phyloP scores from a whole-genome alignment of 768 basidiomycete genomes.

The Lactifluus volemus region DNA sequence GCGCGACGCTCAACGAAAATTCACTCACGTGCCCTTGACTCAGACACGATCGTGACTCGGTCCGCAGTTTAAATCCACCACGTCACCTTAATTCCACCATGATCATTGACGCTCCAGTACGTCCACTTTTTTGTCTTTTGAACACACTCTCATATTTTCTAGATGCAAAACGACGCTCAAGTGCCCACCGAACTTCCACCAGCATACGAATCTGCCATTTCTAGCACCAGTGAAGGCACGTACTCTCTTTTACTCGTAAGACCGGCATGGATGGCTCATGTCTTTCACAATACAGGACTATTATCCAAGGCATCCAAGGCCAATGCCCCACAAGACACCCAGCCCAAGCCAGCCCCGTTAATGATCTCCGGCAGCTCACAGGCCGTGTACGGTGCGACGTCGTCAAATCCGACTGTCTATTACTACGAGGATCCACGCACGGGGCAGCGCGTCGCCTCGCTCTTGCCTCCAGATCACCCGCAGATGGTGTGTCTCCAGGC shows the following conservation, averaged over 20 bases:
- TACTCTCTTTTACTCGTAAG: neutral
- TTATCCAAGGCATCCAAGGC: neutral
- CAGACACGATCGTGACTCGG: neutral
- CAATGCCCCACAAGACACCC: neutral
- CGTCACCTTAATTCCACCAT: neutral
- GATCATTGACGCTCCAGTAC: conserved; percentile 7
- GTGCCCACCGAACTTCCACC: conserved; percentile 5
- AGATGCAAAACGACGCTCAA: conserved; percentile 1
- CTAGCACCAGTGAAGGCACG: neutral
- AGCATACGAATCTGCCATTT: conserved; percentile 2
- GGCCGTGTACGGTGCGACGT: neutral
- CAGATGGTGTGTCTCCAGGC: conserved; percentile 81
- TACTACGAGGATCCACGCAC: conserved; percentile 27
- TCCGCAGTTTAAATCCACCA: no score
- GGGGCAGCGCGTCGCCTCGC: conserved; percentile 37
- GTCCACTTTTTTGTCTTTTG: neutral
- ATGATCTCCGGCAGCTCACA: neutral
- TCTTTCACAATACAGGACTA: neutral
- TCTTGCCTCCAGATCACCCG: conserved; percentile 69
- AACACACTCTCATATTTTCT: no score
- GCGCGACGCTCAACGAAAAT: neutral
- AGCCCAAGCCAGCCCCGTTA: neutral
- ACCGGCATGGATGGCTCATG: neutral
- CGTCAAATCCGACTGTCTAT: conserved; percentile 19
- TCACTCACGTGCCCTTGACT: neutral